Percentiles rank a stretch among this genome's conserved stretches.
phyloP scores from a whole-genome alignment of 2,329 filamentous ascomycete species.

The Myriosclerotinia duriaeana region DNA sequence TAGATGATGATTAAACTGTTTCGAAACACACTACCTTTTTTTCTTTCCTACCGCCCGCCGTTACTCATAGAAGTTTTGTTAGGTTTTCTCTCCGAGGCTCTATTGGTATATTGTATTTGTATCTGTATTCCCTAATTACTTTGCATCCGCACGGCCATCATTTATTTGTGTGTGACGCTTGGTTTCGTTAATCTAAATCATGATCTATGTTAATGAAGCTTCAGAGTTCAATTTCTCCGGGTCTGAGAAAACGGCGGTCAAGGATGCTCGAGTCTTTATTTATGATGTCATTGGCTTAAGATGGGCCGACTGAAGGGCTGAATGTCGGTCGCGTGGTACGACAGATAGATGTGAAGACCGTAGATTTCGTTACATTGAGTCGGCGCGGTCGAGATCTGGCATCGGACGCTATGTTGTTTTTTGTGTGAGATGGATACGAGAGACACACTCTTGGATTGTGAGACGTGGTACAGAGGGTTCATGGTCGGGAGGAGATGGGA shows the following conservation, averaged over 20 bases:
- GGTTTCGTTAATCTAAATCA: constrained; percentile 12
- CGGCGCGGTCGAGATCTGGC: constrained; percentile 12
- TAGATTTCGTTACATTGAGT: background rate
- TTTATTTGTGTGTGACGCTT: background rate
- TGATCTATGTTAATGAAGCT: background rate
- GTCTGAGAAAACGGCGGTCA: constrained; percentile 16
- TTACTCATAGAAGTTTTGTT: background rate
- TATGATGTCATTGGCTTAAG: constrained; percentile 12
- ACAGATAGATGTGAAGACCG: background rate
- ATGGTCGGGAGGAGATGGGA: background rate
- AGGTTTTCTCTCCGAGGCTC: background rate
- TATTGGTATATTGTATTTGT: background rate
- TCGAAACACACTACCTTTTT: background rate
- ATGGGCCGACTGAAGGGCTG: background rate
- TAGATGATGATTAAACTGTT: background rate
- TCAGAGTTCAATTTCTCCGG: background rate
- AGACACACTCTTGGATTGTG: background rate
- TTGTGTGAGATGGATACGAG: constrained; percentile 8
- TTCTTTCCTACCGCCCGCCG: constrained; percentile 3
- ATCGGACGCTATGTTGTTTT: constrained; percentile 6
- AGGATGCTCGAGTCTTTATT: background rate
- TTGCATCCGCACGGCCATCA: background rate
- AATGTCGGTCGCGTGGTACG: constrained; percentile 5
- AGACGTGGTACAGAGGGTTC: background rate
- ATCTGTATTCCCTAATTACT: background rate